phyloP scores from a whole-genome alignment of 2,329 filamentous ascomycete genomes.

The Rachicladosporium sp. region DNA sequence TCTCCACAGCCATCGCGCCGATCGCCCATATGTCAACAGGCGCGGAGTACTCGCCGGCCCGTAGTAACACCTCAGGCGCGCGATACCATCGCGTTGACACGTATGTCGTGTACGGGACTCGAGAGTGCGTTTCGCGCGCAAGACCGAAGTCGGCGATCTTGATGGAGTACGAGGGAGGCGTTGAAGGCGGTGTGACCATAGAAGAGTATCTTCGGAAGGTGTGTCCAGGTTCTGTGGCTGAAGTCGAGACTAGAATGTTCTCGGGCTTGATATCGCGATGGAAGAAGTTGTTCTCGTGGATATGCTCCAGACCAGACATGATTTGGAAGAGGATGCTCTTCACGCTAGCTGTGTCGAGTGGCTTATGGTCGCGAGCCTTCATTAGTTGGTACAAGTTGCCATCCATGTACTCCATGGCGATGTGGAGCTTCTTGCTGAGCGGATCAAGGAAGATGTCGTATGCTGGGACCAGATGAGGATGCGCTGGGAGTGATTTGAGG shows the following conservation, averaged over 20 bases:
- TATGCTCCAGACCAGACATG: constrained; percentile 88
- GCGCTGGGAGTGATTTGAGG: constrained; percentile 72
- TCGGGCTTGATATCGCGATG: constrained; percentile 98
- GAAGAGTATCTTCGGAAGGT: constrained; percentile 88
- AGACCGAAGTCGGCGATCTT: constrained; percentile 98
- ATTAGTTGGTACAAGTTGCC: constrained; percentile 97
- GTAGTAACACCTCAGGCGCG: constrained; percentile 83
- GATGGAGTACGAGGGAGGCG: constrained; percentile 84
- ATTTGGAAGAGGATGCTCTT: constrained; percentile 99
- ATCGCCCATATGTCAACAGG: constrained; percentile 98
- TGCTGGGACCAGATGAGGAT: constrained; percentile 89
- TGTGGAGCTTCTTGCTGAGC: constrained; percentile 90
- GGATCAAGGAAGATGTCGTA: constrained; percentile 97
- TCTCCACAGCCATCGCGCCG: constrained; percentile 95
- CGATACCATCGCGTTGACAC: constrained; percentile 95
- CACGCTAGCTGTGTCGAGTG: constrained; percentile 75
- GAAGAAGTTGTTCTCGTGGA: constrained; percentile 94
- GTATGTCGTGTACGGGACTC: constrained; percentile 93
- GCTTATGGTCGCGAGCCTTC: constrained; percentile 96
- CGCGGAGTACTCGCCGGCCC: constrained; percentile 92
- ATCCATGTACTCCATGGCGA: constrained; percentile 99
- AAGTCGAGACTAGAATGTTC: constrained; percentile 94
- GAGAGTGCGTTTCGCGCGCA: constrained; percentile 93
- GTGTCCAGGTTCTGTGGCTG: constrained; percentile 66
- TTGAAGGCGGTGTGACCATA: constrained; percentile 86